phyloP scores from a whole-genome alignment of 352 stramenopile genomes.

The Thalassiosira sp. region DNA sequence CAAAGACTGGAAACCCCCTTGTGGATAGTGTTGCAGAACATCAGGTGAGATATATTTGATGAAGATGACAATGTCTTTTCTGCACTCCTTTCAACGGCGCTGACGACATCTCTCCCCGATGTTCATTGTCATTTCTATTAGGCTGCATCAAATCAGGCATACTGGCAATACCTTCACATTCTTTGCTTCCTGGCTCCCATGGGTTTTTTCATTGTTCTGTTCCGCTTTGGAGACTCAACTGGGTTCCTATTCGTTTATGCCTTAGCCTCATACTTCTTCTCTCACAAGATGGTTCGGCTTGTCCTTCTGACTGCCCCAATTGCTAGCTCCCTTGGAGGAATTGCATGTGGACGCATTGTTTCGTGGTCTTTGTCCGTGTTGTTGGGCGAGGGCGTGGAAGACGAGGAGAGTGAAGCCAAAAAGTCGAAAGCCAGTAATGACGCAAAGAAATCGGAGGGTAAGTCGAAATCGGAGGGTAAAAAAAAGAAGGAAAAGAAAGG shows the following conservation, averaged over 20 bases:
- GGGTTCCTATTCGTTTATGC: conserved; percentile 82
- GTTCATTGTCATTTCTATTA: too few species aligned
- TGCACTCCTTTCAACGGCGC: too few species aligned
- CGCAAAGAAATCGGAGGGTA: too few species aligned
- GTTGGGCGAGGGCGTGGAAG: not conserved
- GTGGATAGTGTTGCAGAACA: conserved; percentile 86
- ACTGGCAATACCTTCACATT: conserved; percentile 84
- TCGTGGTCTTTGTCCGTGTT: conserved; percentile 26
- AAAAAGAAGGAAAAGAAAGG: conserved; percentile 53
- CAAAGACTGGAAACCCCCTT: conserved; percentile 86
- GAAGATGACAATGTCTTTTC: too few species aligned
- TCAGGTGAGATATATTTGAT: too few species aligned
- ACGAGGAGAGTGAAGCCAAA: not conserved
- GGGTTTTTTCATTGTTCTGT: conserved; percentile 77
- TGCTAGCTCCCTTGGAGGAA: conserved; percentile 69
- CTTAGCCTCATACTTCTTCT: conserved; percentile 82
- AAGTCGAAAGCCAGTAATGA: conserved; percentile 5
- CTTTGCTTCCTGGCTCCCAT: conserved; percentile 76
- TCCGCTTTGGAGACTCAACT: conserved; percentile 71
- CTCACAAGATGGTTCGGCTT: conserved; percentile 84
- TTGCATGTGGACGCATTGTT: conserved; percentile 74
- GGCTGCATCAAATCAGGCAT: conserved; percentile 68
- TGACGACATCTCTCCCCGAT: too few species aligned
- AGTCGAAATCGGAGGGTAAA: too few species aligned
- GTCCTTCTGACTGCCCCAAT: conserved; percentile 84